Evolutionary conservation across 345 rosid species (phyloP), one percentile per base, ranked within the genome.

Genomic region (Rhizophora mangle): DNA sequence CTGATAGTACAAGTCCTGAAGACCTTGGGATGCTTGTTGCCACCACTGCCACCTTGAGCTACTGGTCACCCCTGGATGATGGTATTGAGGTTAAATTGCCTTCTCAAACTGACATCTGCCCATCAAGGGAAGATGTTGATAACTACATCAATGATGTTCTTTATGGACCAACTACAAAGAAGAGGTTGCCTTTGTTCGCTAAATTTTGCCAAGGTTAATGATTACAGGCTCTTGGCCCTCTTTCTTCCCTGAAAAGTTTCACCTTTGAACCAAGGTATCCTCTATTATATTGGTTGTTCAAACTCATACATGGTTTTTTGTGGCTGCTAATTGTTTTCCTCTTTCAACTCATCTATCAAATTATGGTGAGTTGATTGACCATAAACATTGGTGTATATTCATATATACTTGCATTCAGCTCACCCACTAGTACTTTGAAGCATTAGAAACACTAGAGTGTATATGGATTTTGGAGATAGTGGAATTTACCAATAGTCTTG

Each of bases 31-130:
- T 19, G 52, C 36, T 22, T 5, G 8, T 34, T 32, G 20, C 72
- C 18, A 27, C 21, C 46, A 21, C 65, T 56, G 60, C 63, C 37
- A 62, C 46, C 22, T 22, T 16, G 31, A 74, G 29, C 22, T 0
- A 58, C 22, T 93, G 98, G 96, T 83, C 84, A 47, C 97, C 97
- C 30, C 69, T 53, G 55, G 90, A 87, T 76, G 97, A 93, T 83
- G 85, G 83, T 70, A 81, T 87, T 68, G 76, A 77, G 72, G 63
- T 80, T 69, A n/a, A 68, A n/a, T 72, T 86, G 64, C 80, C 86
- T 43, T 37, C 53, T 43, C 79, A 72, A 39, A 6, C 68, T 22
- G 82, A 21, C 11, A 68, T 56, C 20, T 6, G 34, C 53, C 67
- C 69, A 24, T 63, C 85, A 21, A 75, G 73, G 74, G 75, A 66